Base-by-base conservation (phyloP, 2,329 filamentous ascomycete genomes). In the Aphanocladium album region DNA sequence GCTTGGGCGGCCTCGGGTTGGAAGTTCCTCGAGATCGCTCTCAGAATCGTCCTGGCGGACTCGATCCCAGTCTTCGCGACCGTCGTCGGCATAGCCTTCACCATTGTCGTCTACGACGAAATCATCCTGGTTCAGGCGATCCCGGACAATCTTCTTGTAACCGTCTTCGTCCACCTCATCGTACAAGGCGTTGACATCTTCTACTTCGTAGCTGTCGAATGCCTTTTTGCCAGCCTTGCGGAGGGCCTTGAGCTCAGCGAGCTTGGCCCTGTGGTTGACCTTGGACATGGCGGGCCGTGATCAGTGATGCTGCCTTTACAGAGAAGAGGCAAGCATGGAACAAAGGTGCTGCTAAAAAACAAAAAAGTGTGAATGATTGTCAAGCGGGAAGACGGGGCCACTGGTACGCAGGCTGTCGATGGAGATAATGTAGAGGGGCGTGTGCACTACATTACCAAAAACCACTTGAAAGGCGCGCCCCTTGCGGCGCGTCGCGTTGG, bases 81-180 rank as follows among this genome's bases (percentile, higher is more conserved):
- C 95, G 71, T 98, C 95, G 72, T 98, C 93, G 66, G 91, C 93
- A 70, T 99, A 99, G 41, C 95, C 93, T 72, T 93, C 91, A 70
- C 93, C 93, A 78, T 97, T 96, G 77, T 99, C 95, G 78, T 98
- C 95, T 62, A 99, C 93, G 57, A 99, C 93, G 70, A 99, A 99
- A 77, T 99, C 95, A 69, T 99, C 95, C 69, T 96, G 83, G 71
- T 98, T 90, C 56, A 99, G 81, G 51, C 95, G 88, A 60, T 89
- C 86, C 46, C 95, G 86, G 16, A 99, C 92, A 66, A 98, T 89
- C 73, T 96, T 96, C 79, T 97, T 97, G 81, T 99, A 99, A 56
- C 90, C 90, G 70, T 95, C 93, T 69, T 99, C 95, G 71, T 98
- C 93, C 52, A 99, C 92, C 69, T 96, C 93, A 64, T 98, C 95